A percentile compares a stretch with the other conserved stretches of the same genome.
Evolutionary conservation across 148 eudicot species (phyloP).

Genomic region (Camellia japonica): DNA sequence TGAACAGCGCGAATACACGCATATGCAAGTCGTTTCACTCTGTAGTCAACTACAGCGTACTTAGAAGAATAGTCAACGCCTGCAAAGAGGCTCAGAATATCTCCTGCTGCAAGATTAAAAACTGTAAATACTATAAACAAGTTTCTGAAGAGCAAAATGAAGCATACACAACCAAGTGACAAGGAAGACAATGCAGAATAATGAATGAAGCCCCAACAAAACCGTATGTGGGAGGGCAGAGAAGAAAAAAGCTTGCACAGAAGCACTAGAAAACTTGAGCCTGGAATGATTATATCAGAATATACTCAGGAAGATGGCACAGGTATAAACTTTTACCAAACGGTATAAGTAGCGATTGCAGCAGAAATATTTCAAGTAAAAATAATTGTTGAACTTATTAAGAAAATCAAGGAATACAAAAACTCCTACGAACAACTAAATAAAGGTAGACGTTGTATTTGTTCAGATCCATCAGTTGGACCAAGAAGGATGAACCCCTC

Average conservation of each 20-base stretch:
- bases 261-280: not conserved
- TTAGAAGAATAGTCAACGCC: constrained; percentile 52
- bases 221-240: not conserved
- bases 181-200: not conserved
- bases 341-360: too few relatives aligned
- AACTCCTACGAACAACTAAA: too few relatives aligned
- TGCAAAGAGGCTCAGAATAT: constrained; percentile 56
- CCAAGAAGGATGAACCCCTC: too few relatives aligned
- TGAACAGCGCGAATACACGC: constrained; percentile 78
- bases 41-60: constrained; percentile 48
- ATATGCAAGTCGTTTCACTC: constrained; percentile 67
- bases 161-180: not conserved
- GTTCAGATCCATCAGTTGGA: too few relatives aligned
- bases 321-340: too few relatives aligned
- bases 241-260: not conserved
- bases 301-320: too few relatives aligned
- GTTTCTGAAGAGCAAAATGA: not conserved
- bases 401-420: too few relatives aligned
- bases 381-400: too few relatives aligned
- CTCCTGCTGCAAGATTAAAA: constrained; percentile 41
- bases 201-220: not conserved
- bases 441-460: too few relatives aligned
- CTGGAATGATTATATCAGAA: not conserved
- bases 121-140: constrained; percentile 19
- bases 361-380: too few relatives aligned